Evolutionary conservation across 495 filamentous ascomycete species (phyloP), one percentile per base, ranked within the genome.

Genomic region (Hypoxylon cercidicola): DNA sequence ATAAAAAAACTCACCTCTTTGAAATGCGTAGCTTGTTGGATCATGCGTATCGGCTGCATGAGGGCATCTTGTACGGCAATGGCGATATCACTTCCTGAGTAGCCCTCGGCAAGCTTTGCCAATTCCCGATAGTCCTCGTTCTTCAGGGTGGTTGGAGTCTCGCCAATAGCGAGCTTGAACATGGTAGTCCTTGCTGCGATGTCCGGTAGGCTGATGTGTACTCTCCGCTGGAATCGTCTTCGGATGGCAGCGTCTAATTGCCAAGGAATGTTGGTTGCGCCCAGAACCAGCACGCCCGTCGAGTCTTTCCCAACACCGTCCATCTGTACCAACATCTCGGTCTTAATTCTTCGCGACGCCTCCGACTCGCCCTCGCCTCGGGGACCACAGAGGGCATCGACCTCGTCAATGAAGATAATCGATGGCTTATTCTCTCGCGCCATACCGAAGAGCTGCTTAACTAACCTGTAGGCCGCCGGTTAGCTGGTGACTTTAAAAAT

Each of bases 401-500:
- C 92, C 78, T 99, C 95, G 75, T 99, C 95, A 75, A 99, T 98
- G 79, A 99, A 99, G 76, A 99, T 97, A 72, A 99, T 98, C 5
- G 93, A 93, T 0, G 95, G 95, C 68, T 92, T 97, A 78, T 98
- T 99, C 74, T 99, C 95, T 72, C 95, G 89, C 1, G 95, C 95
- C 92, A 99, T 97, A 60, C 89, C 92, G 79, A 99, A 99, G 21
- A 99, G 84, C 70, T 97, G 93, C 75, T 97, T 97, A 34, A 99
- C 96, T 64, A 99, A 84, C 73, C 94, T 97, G 67, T 21, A 28
- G 16, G 10, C 12, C 19, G 21, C 52, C 35, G 9, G 48, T 64
- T 11, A 66, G 62, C 41, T 66, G 10, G 16, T 1, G 18, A 10
- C n/a, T 10, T 9, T 16, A 15, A 4, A 4, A 15, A 45, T 19